phyloP scores from a whole-genome alignment of 2,329 filamentous ascomycete species.

The Trichoderma sp. region DNA sequence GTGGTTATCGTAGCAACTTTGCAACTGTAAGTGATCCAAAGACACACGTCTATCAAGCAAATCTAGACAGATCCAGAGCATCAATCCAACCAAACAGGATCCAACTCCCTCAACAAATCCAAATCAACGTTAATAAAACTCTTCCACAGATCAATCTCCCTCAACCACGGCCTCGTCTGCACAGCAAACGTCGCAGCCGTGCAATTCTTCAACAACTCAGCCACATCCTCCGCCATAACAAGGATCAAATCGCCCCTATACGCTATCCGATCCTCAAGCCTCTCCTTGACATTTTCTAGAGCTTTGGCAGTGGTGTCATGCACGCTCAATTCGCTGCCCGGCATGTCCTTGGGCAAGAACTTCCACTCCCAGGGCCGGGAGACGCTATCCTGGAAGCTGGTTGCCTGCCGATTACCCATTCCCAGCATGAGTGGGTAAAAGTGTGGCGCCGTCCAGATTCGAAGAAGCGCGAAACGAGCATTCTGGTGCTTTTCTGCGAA shows the following conservation, averaged over 20 bases:
- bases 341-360: conserved; percentile 32
- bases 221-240: conserved; percentile 27
- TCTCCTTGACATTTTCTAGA: conserved; percentile 22
- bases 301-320: conserved; percentile 21
- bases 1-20: no score
- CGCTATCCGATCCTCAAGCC: conserved; percentile 25
- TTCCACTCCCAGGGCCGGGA: conserved; percentile 30
- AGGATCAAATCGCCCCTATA: conserved; percentile 28
- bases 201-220: conserved; percentile 27
- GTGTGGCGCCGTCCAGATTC: conserved; percentile 31
- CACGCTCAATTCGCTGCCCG: conserved; percentile 27
- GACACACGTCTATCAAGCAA: background rate
- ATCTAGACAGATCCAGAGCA: background rate
- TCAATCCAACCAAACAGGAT: conserved; percentile 28
- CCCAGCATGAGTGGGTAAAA: conserved; percentile 33
- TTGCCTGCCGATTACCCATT: conserved; percentile 20
- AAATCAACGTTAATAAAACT: conserved; percentile 32
- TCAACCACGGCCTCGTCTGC: conserved; percentile 32
- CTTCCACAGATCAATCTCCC: conserved; percentile 32
- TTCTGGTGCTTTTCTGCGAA: conserved; percentile 20
- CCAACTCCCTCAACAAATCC: conserved; percentile 25
- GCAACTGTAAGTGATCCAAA: background rate
- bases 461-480: conserved; percentile 30
- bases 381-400: conserved; percentile 29
- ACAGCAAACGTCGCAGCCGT: conserved; percentile 30